Percentiles rank a stretch among this genome's conserved stretches.
phyloP scores from a whole-genome alignment of 495 filamentous ascomycete genomes.

The Penicillium maclennaniae region DNA sequence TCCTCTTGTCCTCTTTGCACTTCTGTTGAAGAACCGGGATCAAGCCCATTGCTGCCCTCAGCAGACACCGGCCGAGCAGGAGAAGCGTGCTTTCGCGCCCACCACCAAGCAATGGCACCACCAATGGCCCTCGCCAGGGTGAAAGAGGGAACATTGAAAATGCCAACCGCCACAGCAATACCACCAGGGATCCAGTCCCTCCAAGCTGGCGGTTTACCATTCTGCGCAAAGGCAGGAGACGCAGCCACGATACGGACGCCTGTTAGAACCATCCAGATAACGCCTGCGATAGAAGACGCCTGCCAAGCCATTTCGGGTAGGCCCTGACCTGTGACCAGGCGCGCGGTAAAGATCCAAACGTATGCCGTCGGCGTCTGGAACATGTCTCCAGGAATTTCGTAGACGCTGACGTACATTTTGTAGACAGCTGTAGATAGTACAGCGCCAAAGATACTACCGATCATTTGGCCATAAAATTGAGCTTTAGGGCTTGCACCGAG shows the following conservation, averaged over 20 bases:
- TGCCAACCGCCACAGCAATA: constrained; percentile 93
- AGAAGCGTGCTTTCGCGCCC: constrained; percentile 29
- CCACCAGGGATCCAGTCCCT: constrained; percentile 71
- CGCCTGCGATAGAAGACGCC: constrained; percentile 66
- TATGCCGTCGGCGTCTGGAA: constrained; percentile 94
- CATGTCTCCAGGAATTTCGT: constrained; percentile 77
- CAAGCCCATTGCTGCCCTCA: not conserved
- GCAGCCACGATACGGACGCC: constrained; percentile 57
- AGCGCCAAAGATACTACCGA: constrained; percentile 85
- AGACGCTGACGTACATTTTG: constrained; percentile 84
- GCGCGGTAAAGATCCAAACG: constrained; percentile 95
- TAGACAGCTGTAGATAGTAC: constrained; percentile 85
- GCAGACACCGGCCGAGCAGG: not conserved
- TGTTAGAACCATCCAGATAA: constrained; percentile 67
- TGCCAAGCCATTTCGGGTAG: constrained; percentile 77
- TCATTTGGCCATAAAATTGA: constrained; percentile 94
- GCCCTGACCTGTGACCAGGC: constrained; percentile 90
- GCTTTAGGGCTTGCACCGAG: constrained; percentile 88
- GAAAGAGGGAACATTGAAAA: constrained; percentile 97
- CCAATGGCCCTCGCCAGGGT: constrained; percentile 86
- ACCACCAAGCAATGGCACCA: constrained; percentile 79
- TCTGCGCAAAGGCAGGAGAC: constrained; percentile 26
- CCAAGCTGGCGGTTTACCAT: constrained; percentile 31
- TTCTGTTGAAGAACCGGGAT: not conserved
- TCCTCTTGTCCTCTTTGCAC: not conserved